These are phyloP conservation scores for Fusarium brachygibbosum DNA, from an alignment of 2,329 filamentous ascomycete genomes.

Conservation along the genomic window DNA sequence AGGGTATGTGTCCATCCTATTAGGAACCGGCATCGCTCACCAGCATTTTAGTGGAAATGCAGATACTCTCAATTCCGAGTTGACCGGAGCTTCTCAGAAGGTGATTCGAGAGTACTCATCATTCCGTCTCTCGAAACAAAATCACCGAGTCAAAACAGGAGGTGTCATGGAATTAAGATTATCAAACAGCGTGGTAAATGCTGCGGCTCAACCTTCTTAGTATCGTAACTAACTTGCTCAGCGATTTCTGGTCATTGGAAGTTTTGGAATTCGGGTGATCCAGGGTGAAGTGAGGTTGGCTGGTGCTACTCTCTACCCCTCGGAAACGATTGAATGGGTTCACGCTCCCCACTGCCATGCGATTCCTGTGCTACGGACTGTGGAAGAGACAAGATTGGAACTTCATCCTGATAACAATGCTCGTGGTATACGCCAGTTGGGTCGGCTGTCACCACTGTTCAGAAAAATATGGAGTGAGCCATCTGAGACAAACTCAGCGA, in stretches of 20 bases:
- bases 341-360: slow-evolving; percentile 78
- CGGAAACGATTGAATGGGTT: slow-evolving; percentile 65
- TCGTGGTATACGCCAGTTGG: slow-evolving; percentile 65
- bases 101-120: slow-evolving; percentile 58
- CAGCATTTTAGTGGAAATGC: slow-evolving; percentile 12
- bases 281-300: slow-evolving; percentile 74
- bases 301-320: slow-evolving; percentile 71
- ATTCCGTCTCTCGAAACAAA: slow-evolving; percentile 61
- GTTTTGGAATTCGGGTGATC: slow-evolving; percentile 73
- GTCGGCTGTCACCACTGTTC: slow-evolving; percentile 74
- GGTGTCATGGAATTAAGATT: slow-evolving; percentile 60
- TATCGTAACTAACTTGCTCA: slow-evolving; percentile 51
- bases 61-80: slow-evolving; percentile 7
- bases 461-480: slow-evolving; percentile 73
- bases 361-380: slow-evolving; percentile 73
- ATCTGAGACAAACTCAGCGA: slow-evolving; percentile 39
- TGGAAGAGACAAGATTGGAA: slow-evolving; percentile 65
- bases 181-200: slow-evolving; percentile 63
- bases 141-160: slow-evolving; percentile 56
- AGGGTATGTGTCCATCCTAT: slow-evolving; percentile 29
- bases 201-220: too few relatives aligned
- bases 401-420: slow-evolving; percentile 67
- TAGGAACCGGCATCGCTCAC: slow-evolving; percentile 10
- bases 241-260: slow-evolving; percentile 75
- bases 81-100: slow-evolving; percentile 8